Conservation (phyloP, 2,329 filamentous ascomycete species). For the Byssothecium circinans region DNA sequence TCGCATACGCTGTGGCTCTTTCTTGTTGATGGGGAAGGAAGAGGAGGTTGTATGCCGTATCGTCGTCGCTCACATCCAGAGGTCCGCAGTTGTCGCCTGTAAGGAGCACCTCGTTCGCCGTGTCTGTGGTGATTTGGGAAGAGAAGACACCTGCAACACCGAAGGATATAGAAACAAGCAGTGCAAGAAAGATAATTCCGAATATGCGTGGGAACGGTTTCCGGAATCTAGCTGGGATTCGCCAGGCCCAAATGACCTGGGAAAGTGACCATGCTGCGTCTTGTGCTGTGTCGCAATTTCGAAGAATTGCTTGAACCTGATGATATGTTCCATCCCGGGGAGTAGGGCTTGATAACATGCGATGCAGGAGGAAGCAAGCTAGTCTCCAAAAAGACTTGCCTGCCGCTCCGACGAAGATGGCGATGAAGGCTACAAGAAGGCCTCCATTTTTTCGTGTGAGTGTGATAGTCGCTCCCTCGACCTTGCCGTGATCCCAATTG, state of each 20-base stretch:
- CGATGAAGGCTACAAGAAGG: conserved; percentile 40
- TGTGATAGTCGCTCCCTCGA: conserved; percentile 39
- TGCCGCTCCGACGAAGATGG: conserved; percentile 30
- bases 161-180: conserved; percentile 19
- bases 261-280: conserved; percentile 20
- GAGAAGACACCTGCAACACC: conserved; percentile 37
- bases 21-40: conserved; percentile 11
- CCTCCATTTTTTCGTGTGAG: conserved; percentile 29
- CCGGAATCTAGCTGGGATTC: conserved; percentile 10
- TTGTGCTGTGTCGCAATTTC: conserved; percentile 31
- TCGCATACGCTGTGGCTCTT: conserved; percentile 15
- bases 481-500: conserved; percentile 35
- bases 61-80: neutral
- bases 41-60: conserved; percentile 7
- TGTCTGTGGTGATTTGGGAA: conserved; percentile 38
- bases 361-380: conserved; percentile 8
- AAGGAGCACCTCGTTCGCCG: conserved; percentile 39
- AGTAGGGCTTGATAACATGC: conserved; percentile 8
- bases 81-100: conserved; percentile 16
- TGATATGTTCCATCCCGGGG: conserved; percentile 23
- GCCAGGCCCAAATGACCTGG: conserved; percentile 19
- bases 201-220: conserved; percentile 13
- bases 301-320: conserved; percentile 38
- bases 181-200: conserved; percentile 14
- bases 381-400: conserved; percentile 15